Base-by-base conservation (phyloP, 2,329 filamentous ascomycete genomes). In the Lasiodiplodia gonubiensis region DNA sequence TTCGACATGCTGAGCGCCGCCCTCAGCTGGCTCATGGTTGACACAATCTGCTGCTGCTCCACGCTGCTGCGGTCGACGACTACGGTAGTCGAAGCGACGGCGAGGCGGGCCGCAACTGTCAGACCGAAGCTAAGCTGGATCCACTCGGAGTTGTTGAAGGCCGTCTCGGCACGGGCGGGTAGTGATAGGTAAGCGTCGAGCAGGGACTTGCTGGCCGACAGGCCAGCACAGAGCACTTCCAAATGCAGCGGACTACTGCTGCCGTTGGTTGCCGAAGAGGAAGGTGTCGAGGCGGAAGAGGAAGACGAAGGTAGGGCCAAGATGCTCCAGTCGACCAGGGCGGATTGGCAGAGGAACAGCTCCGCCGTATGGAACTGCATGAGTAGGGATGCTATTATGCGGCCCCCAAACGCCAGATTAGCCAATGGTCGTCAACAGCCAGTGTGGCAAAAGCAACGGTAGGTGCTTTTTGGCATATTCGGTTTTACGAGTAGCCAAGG, bases 131-230 rank as follows among this genome's bases (percentile, higher is more conserved):
- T 77, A 14, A 80, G 60, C 67, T 81, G 79, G 2, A 81, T 73
- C 79, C 80, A 81, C 67, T 80, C 74, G 2, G 77, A 72, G 64
- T 81, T 80, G 48, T 76, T 80, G 25, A 81, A 73, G 3, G 72
- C 71, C 49, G 75, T 73, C 65, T 81, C 79, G 14, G 75, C 72
- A 48, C 74, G 73, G 6, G 74, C 70, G 3, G 79, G 78, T 1
- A 81, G 70, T 51, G 73, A 74, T 6, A 80, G 65, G 49, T 78
- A 79, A 11, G 75, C 68, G 23, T 76, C 73, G 21, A 75, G 52
- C 3, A 75, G 68, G 16, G 70, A 66, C 16, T 71, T 71, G n/a
- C 72, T 69, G 10, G 74, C 70, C 21, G 68, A 64, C 3, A 79
- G 71, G 4, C 72, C 72, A 1, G 68, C 64, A 59, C 46, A 65